Evolutionary conservation across 768 basidiomycete genomes (phyloP).

Genomic region (Leucocoprinus sp.): DNA sequence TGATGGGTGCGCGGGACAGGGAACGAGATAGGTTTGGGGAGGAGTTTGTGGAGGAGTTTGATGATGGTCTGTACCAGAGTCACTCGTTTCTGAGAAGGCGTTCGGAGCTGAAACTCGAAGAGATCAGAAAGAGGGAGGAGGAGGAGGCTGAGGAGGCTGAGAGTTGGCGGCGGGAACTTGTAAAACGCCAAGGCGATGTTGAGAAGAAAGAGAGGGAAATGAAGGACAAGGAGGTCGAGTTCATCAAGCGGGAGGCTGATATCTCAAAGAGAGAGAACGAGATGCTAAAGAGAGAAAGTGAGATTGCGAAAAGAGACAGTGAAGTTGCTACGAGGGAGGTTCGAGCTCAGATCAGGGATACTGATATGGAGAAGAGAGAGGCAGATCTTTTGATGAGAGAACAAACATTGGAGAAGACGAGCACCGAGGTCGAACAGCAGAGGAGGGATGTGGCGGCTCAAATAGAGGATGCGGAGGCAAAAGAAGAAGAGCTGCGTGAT

Average conservation of each 20-base stretch:
- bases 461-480: background rate
- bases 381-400: background rate
- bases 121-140: conserved; percentile 11
- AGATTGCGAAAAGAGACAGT: background rate
- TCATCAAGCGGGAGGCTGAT: conserved; percentile 18
- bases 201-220: conserved; percentile 12
- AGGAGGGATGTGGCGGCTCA: background rate
- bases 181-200: conserved; percentile 11
- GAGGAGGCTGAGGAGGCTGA: conserved; percentile 19
- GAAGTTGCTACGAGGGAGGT: background rate
- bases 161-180: conserved; percentile 17
- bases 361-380: background rate
- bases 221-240: conserved; percentile 14
- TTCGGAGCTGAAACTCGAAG: conserved; percentile 9
- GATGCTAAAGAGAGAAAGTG: conserved; percentile 12
- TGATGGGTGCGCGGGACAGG: background rate
- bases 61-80: background rate
- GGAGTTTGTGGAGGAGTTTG: conserved; percentile 6
- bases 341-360: background rate
- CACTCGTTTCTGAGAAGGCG: background rate
- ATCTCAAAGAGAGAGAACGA: conserved; percentile 12
- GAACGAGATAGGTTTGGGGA: conserved; percentile 9
- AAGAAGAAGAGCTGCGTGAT: background rate
- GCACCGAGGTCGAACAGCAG: background rate
- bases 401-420: background rate